Evolutionary conservation across 768 basidiomycete genomes (phyloP), one percentile per base, ranked within the genome.

Genomic region (Phaeolepiota aurea): DNA sequence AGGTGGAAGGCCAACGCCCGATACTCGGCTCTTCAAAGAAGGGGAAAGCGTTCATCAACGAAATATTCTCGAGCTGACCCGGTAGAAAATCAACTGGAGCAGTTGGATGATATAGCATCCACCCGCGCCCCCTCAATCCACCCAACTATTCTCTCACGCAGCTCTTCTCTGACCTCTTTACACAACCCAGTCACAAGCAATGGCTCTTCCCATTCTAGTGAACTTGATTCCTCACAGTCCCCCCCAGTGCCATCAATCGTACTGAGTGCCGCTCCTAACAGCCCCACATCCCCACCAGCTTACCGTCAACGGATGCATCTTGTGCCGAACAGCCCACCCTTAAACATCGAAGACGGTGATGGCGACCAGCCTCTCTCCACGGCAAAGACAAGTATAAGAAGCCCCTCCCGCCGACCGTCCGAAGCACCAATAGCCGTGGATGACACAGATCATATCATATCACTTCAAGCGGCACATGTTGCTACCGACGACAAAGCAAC

Each of bases 1-100:
- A 71, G 80, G 32, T 88, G 85, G 85, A 77, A 68, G 47, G 74
- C 72, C 2, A 77, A 79, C 39, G 69, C 75, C 7, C 74, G 76
- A 19, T 66, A 74, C 42, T 62, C 74, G n/a, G 75, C 76, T 5
- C 73, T 82, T 25, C 74, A 77, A 37, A 68, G 85, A 42, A 61
- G 72, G 44, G 68, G 71, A 22, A 68, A 62, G 44, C 67, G 69
- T 11, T 43, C 50, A 39, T 32, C 44, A 18, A 49, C 50, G 22
- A 43, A 55, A 23, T 42, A 47, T 9, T 59, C 57, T 39, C 57
- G 50, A 18, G 53, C 52, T 9, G 46, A 28, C n/a, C 7, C 25
- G 7, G 25, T n/a, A 28, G 25, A 28, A n/a, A n/a, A 28, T 28
- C 7, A n/a, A n/a, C 7, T 28, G 25, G 25, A 28, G n/a, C 25